Conservation (phyloP, 768 basidiomycete species). For the Lanmaoa pseudosensibilis region DNA sequence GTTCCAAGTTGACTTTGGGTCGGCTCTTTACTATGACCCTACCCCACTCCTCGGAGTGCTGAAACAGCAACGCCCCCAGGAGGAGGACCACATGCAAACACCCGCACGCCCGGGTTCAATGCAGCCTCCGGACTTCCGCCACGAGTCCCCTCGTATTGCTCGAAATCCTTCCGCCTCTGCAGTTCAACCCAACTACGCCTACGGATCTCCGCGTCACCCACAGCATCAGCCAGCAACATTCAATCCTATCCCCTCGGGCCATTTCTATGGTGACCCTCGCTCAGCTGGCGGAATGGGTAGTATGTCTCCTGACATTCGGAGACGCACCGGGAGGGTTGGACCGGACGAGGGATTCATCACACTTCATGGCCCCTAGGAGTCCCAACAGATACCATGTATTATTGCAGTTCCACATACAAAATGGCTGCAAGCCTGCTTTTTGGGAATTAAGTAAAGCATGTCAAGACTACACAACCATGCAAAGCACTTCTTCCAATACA, state of each 20-base stretch:
- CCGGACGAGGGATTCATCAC: conserved; percentile 35
- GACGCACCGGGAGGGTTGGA: conserved; percentile 31
- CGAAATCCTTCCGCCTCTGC: conserved; percentile 32
- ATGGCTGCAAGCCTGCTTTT: background rate
- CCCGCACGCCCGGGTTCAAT: conserved; percentile 27
- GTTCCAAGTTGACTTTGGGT: conserved; percentile 73
- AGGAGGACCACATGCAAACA: conserved; percentile 28
- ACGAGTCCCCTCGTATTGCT: conserved; percentile 34
- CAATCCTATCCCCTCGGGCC: conserved; percentile 37
- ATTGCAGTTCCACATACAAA: background rate
- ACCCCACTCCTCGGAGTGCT: conserved; percentile 55
- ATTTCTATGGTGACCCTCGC: conserved; percentile 42
- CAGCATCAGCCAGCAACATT: conserved; percentile 31
- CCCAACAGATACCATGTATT: conserved; percentile 11
- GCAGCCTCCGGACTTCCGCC: conserved; percentile 36
- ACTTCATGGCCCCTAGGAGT: conserved; percentile 27
- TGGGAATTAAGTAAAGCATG: background rate
- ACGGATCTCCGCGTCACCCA: conserved; percentile 34
- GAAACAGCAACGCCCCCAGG: conserved; percentile 35
- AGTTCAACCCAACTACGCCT: conserved; percentile 29
- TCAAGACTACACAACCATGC: background rate
- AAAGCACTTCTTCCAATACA: background rate
- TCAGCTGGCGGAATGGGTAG: conserved; percentile 35
- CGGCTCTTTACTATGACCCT: conserved; percentile 73
- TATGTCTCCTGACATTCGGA: conserved; percentile 37